These are phyloP conservation scores for Nematocida sp. DNA, from an alignment of 371 early-diverging fungal species.

Conservation along the genomic window DNA sequence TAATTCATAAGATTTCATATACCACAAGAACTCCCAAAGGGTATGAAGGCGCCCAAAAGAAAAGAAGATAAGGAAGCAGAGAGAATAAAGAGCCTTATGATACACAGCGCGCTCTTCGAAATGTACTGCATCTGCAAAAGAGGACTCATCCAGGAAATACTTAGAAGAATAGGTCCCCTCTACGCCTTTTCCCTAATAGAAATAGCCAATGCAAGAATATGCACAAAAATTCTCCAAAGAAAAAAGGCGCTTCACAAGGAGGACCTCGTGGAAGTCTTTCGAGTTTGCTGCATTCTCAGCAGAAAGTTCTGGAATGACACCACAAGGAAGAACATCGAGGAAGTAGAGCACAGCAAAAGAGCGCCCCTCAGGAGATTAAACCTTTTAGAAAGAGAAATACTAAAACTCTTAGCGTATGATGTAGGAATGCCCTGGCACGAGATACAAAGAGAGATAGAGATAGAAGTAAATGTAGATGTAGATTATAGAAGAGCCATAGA, in stretches of 20 bases:
- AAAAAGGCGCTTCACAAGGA: neutral
- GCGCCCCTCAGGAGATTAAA: slow-evolving; percentile 4
- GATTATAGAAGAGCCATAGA: slow-evolving; percentile 9
- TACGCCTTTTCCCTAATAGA: slow-evolving; percentile 16
- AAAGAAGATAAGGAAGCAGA: too few species aligned
- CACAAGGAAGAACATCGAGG: slow-evolving; percentile 33
- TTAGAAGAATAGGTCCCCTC: neutral
- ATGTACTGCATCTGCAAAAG: slow-evolving; percentile 17
- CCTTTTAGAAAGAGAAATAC: slow-evolving; percentile 9
- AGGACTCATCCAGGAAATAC: neutral
- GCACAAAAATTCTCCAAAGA: neutral
- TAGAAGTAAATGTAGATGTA: slow-evolving; percentile 24
- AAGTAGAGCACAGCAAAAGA: neutral
- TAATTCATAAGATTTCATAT: too few species aligned
- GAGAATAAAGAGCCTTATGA: slow-evolving; percentile 39
- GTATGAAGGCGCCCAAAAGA: too few species aligned
- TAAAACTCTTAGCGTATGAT: slow-evolving; percentile 5
- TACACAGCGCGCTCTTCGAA: slow-evolving; percentile 37
- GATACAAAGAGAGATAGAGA: slow-evolving; percentile 42
- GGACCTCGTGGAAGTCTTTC: slow-evolving; percentile 21
- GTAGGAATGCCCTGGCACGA: neutral
- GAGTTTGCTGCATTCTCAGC: slow-evolving; percentile 37
- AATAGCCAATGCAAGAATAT: slow-evolving; percentile 31
- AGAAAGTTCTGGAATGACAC: slow-evolving; percentile 41
- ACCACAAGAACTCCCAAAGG: too few species aligned